Base-by-base conservation (phyloP, 2,329 filamentous ascomycete genomes). In the Elsinoe arachidis region DNA sequence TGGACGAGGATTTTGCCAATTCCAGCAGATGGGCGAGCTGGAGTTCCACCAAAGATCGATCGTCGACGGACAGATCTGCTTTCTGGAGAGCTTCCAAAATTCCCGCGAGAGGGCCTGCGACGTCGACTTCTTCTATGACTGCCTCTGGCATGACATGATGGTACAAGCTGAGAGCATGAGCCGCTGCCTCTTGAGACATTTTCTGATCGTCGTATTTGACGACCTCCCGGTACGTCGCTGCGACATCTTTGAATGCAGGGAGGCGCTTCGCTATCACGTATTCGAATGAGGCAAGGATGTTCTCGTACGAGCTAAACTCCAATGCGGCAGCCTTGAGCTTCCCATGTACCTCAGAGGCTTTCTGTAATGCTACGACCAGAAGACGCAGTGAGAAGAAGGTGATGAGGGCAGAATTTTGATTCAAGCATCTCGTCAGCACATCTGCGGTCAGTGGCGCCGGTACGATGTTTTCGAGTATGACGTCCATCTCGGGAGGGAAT, bases 341-440 rank as follows among this genome's bases (percentile, higher is more conserved):
- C 55, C 78, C 76, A 37, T 91, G 67, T 0, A 86, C 83, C 2
- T 68, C 69, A 3, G 80, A 77, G 15, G 99, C 74, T 70, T 99
- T 99, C 62, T 86, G 81, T 47, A 97, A 82, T 0, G 90, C 83
- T 2, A 88, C 73, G 0, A 88, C 84, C 30, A 99, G 76, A 19
- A 97, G 81, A 2, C 90, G 85, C 10, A 90, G 81, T 0, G 87
- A 86, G 62, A 96, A 95, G 65, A 97, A 86, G 1, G 87, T 88
- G 33, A 95, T 82, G 23, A 99, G 78, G 56, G 88, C 83, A 2
- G 86, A 86, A 62, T 86, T 88, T 60, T 87, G 82, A 35, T 87
- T 85, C 35, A 99, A 71, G 66, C 91, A 96, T 61, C 87, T 84
- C 10, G 83, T 82, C 44, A 97, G 76, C 0, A 86, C 84, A 67